phyloP scores from a whole-genome alignment of 495 filamentous ascomycete genomes.

The Chaetomium fimeti region DNA sequence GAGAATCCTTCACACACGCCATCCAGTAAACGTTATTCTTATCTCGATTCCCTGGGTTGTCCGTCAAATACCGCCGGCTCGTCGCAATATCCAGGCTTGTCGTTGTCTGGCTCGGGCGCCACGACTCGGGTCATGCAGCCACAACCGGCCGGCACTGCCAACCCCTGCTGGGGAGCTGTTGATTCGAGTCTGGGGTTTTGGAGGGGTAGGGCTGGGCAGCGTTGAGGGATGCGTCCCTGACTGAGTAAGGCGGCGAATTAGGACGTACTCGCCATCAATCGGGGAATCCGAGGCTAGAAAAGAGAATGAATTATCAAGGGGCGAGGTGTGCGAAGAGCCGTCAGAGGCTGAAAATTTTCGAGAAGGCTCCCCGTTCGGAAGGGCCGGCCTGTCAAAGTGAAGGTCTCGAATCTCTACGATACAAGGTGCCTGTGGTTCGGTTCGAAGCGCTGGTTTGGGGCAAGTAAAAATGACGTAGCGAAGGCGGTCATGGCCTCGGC shows the following conservation, averaged over 20 bases:
- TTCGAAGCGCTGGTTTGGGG: conserved; percentile 1
- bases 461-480: conserved; percentile 30
- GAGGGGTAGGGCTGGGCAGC: conserved; percentile 16
- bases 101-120: conserved; percentile 2
- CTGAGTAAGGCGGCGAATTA: neutral
- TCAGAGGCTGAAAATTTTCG: neutral
- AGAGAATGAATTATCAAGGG: neutral
- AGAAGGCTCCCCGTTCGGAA: conserved; percentile 11
- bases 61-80: neutral
- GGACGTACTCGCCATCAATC: neutral
- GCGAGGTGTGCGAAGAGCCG: neutral
- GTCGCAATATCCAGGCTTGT: conserved; percentile 12
- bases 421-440: neutral
- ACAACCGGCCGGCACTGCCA: conserved; percentile 15
- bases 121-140: conserved; percentile 19
- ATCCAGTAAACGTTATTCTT: too few species aligned
- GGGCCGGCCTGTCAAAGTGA: neutral
- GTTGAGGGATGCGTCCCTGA: neutral
- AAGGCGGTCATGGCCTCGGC: conserved; percentile 23
- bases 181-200: conserved; percentile 3
- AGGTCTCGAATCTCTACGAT: neutral
- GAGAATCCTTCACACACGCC: neutral
- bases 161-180: neutral
- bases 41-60: neutral
- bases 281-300: neutral